Percentiles rank a stretch among this genome's conserved stretches.
Evolutionary conservation across 2,329 filamentous ascomycete species (phyloP).

Genomic region (Ampelomyces quisqualis): DNA sequence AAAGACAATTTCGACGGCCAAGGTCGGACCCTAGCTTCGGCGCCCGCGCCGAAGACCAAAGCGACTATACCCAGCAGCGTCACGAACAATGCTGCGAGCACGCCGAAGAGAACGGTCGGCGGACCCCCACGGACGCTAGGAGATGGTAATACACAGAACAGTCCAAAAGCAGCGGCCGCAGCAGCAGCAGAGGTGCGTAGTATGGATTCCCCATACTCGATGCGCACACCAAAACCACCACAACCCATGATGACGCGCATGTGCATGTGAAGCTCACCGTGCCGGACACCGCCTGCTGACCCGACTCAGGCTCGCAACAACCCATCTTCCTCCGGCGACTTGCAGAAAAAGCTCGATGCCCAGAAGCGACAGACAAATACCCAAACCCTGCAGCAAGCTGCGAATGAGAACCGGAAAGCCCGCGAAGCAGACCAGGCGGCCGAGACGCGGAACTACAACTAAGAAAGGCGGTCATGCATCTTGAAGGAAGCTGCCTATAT

Average conservation of each 20-base stretch:
- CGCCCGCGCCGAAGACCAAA: slow-evolving; percentile 49
- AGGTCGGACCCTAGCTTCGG: slow-evolving; percentile 69
- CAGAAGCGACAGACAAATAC: slow-evolving; percentile 73
- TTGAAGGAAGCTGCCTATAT: no score
- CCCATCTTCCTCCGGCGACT: slow-evolving; percentile 55
- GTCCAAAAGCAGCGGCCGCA: slow-evolving; percentile 73
- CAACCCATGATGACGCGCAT: slow-evolving; percentile 18
- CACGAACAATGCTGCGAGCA: slow-evolving; percentile 18
- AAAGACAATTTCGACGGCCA: slow-evolving; percentile 65
- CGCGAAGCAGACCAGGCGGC: slow-evolving; percentile 67
- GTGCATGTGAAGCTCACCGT: slow-evolving; percentile 15
- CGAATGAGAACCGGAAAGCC: slow-evolving; percentile 63
- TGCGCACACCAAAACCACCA: slow-evolving; percentile 1
- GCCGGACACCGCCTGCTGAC: slow-evolving; percentile 1
- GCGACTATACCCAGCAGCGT: slow-evolving; percentile 41
- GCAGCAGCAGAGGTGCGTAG: slow-evolving; percentile 77
- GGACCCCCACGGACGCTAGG: slow-evolving; percentile 64
- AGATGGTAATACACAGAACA: slow-evolving; percentile 47
- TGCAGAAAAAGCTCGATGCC: slow-evolving; percentile 64
- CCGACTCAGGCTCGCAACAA: slow-evolving; percentile 64
- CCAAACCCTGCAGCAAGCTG: slow-evolving; percentile 67
- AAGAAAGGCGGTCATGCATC: no score
- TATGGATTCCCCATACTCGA: background rate
- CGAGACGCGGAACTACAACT: slow-evolving; percentile 61
- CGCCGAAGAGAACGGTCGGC: slow-evolving; percentile 48